Evolutionary conservation across 208 protist genomes (phyloP).

Genomic region (Blechomonas ayalai): DNA sequence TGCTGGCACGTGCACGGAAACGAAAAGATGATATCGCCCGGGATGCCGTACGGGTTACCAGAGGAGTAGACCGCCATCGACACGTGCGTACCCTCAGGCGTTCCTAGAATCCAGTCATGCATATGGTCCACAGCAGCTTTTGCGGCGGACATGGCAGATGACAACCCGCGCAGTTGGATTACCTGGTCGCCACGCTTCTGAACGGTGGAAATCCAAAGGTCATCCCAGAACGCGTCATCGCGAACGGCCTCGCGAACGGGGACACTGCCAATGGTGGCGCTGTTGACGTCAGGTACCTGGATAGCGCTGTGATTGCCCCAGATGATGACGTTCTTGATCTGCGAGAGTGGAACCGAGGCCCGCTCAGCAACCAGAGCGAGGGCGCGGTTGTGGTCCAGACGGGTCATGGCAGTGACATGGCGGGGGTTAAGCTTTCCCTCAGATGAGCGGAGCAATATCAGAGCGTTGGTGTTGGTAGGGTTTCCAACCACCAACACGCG

Average conservation of each 20-base stretch:
- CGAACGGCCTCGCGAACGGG: constrained; percentile 41
- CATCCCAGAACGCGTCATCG: constrained; percentile 65
- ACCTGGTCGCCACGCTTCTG: constrained; percentile 91
- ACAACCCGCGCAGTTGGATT: constrained; percentile 80
- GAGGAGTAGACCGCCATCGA: constrained; percentile 92
- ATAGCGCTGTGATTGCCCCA: constrained; percentile 96
- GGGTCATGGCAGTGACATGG: constrained; percentile 94
- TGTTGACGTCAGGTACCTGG: constrained; percentile 90
- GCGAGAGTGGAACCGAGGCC: constrained; percentile 33
- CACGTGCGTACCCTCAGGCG: constrained; percentile 51
- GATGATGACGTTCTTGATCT: constrained; percentile 90
- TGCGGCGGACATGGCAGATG: constrained; percentile 92
- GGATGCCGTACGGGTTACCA: constrained; percentile 88
- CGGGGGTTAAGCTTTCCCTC: constrained; percentile 58
- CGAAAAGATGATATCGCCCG: constrained; percentile 90
- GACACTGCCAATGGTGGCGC: constrained; percentile 52
- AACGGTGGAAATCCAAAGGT: constrained; percentile 79
- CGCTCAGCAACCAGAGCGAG: constrained; percentile 77
- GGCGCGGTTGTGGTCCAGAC: constrained; percentile 96
- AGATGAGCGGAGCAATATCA: constrained; percentile 85
- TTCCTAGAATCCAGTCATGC: constrained; percentile 65
- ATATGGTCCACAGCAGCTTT: constrained; percentile 64
- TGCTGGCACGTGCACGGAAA: constrained; percentile 87
- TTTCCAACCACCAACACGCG: constrained; percentile 94
- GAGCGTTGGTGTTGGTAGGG: constrained; percentile 97